These are phyloP conservation scores for Thielaviopsis ethacetica DNA, from an alignment of 2,329 filamentous ascomycete species.

Conservation along the genomic window DNA sequence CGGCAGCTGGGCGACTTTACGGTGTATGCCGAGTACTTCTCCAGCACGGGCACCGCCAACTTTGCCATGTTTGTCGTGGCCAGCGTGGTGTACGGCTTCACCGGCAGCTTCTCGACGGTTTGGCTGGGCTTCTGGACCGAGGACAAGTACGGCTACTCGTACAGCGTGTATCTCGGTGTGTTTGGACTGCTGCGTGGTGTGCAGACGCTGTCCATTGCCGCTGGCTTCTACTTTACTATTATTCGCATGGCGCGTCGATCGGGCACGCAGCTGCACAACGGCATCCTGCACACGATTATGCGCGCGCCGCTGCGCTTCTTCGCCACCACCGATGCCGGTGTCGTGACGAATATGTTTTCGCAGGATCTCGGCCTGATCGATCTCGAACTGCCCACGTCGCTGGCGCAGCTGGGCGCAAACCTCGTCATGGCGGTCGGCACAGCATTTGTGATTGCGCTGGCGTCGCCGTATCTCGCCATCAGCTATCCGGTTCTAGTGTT, in stretches of 20 bases:
- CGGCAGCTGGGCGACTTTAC: constrained; percentile 19
- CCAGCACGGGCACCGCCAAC: constrained; percentile 15
- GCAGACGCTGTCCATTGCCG: constrained; percentile 13
- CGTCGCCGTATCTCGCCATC: constrained; percentile 28
- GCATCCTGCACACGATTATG: constrained; percentile 20
- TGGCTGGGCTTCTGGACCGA: constrained; percentile 28
- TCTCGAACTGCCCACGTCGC: constrained; percentile 20
- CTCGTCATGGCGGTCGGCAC: constrained; percentile 23
- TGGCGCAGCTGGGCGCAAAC: constrained; percentile 18
- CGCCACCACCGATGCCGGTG: constrained; percentile 24
- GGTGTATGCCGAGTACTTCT: constrained; percentile 22
- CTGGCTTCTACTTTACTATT: constrained; percentile 15
- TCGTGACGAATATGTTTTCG: constrained; percentile 27
- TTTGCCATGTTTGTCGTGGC: constrained; percentile 14
- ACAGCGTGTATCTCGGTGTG: constrained; percentile 19
- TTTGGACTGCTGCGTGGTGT: constrained; percentile 13
- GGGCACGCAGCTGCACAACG: constrained; percentile 20
- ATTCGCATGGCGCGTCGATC: constrained; percentile 16
- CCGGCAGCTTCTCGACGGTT: constrained; percentile 18
- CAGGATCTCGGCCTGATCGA: constrained; percentile 29
- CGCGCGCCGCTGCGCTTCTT: constrained; percentile 27
- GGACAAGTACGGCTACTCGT: constrained; percentile 16
- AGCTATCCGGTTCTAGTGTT: constrained; percentile 32
- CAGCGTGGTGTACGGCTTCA: constrained; percentile 16
- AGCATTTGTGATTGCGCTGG: constrained; percentile 29